These are phyloP conservation scores for Sutorius australiensis DNA, from an alignment of 768 basidiomycete species.

Conservation along the genomic window DNA sequence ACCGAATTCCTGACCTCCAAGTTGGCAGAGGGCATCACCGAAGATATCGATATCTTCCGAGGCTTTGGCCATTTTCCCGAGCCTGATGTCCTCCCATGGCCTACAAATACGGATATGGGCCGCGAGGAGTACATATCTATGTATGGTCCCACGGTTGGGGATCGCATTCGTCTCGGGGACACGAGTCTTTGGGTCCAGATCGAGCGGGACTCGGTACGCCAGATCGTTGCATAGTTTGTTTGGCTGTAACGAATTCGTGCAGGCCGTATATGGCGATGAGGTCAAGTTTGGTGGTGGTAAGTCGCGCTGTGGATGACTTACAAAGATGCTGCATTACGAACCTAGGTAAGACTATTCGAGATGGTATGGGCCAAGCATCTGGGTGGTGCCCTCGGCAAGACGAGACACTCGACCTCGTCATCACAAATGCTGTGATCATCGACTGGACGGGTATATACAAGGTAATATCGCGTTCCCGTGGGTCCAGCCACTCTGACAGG, in stretches of 20 bases:
- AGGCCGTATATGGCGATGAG: slow-evolving; percentile 93
- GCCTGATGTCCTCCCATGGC: slow-evolving; percentile 53
- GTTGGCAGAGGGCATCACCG: slow-evolving; percentile 36
- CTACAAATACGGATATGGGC: slow-evolving; percentile 51
- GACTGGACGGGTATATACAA: slow-evolving; percentile 97
- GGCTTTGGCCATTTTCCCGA: slow-evolving; percentile 73
- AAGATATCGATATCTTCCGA: slow-evolving; percentile 21
- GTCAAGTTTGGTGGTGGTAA: slow-evolving; percentile 95
- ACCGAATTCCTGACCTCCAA: slow-evolving; percentile 41
- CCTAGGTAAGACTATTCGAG: slow-evolving; percentile 86
- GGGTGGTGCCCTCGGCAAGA: slow-evolving; percentile 52
- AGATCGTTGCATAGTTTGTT: background rate
- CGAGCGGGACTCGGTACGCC: slow-evolving; percentile 70
- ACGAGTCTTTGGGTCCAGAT: slow-evolving; percentile 90
- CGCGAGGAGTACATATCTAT: slow-evolving; percentile 82
- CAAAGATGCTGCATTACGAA: background rate
- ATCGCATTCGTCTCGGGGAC: slow-evolving; percentile 85
- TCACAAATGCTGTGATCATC: slow-evolving; percentile 91
- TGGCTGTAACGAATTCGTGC: background rate
- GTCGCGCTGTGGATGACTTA: background rate
- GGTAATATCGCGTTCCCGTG: slow-evolving; percentile 36
- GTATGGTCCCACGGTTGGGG: slow-evolving; percentile 94
- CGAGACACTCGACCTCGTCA: slow-evolving; percentile 83
- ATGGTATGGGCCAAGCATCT: slow-evolving; percentile 94
- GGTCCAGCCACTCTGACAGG: background rate